These are phyloP conservation scores for Colletotrichum sp. DNA, from an alignment of 2,329 filamentous ascomycete genomes.

Conservation along the genomic window DNA sequence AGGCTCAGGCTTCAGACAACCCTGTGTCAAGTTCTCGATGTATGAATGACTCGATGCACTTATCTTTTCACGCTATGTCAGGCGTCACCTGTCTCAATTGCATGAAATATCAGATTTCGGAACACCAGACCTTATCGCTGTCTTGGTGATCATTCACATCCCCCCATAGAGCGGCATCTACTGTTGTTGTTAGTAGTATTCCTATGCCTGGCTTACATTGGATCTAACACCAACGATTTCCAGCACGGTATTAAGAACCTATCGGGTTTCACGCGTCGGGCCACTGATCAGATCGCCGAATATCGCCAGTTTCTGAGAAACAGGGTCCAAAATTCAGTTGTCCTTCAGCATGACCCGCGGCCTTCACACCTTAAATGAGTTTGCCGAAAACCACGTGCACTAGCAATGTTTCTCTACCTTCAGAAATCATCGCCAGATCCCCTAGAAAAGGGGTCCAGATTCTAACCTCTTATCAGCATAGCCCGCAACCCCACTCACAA, in stretches of 20 bases:
- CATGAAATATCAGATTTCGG: no score
- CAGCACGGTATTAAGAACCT: background rate
- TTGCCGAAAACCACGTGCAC: background rate
- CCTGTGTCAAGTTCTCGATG: background rate
- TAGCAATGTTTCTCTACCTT: background rate
- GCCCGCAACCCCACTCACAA: background rate
- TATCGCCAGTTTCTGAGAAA: background rate
- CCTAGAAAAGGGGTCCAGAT: background rate
- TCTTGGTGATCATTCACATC: background rate
- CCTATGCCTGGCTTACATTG: background rate
- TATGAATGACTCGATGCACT: background rate
- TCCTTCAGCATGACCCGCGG: background rate
- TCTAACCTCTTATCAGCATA: background rate
- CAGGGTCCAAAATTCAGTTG: background rate
- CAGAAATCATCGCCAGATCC: background rate
- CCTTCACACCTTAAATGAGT: background rate
- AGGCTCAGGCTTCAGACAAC: background rate
- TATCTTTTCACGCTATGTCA: rapidly evolving
- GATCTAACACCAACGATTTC: background rate
- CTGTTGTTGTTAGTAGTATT: background rate
- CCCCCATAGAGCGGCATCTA: background rate
- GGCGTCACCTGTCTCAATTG: background rate
- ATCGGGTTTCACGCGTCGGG: background rate
- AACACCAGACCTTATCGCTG: no score
- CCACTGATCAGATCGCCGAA: background rate